These are phyloP conservation scores for Tulasnella sp. DNA, from an alignment of 768 basidiomycete species.

Conservation along the genomic window DNA sequence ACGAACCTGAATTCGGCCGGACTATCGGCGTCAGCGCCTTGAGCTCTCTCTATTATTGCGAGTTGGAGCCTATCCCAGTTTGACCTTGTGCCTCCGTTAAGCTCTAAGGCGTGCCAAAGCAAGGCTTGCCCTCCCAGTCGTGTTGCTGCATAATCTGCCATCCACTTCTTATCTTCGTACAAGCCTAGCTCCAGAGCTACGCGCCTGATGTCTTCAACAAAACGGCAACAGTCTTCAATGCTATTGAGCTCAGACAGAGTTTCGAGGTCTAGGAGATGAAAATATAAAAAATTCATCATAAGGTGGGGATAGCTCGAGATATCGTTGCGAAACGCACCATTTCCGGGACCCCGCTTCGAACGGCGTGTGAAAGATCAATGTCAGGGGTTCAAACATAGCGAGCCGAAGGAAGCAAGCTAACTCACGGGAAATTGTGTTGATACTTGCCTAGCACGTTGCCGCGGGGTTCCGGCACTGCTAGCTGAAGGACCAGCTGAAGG, in stretches of 20 bases:
- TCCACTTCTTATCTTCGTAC: background rate
- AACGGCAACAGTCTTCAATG: background rate
- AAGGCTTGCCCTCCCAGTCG: background rate
- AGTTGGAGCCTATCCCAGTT: background rate
- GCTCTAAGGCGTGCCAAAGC: background rate
- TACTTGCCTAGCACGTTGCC: no score
- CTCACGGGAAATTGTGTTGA: no score
- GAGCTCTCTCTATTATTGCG: background rate
- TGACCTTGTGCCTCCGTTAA: background rate
- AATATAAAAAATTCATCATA: no score
- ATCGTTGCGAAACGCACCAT: no score
- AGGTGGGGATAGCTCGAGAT: no score
- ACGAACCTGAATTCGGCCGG: background rate
- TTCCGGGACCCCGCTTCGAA: no score
- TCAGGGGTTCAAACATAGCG: no score
- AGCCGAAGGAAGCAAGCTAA: no score
- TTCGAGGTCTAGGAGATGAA: no score
- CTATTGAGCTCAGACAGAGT: background rate
- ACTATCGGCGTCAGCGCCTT: background rate
- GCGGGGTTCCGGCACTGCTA: no score
- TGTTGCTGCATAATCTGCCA: background rate
- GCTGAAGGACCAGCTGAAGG: no score
- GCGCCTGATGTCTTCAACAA: background rate
- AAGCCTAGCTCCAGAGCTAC: background rate
- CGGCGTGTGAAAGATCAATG: no score